Base-by-base conservation (phyloP, 257 asterid genomes). In the Voacanga thouarsii region DNA sequence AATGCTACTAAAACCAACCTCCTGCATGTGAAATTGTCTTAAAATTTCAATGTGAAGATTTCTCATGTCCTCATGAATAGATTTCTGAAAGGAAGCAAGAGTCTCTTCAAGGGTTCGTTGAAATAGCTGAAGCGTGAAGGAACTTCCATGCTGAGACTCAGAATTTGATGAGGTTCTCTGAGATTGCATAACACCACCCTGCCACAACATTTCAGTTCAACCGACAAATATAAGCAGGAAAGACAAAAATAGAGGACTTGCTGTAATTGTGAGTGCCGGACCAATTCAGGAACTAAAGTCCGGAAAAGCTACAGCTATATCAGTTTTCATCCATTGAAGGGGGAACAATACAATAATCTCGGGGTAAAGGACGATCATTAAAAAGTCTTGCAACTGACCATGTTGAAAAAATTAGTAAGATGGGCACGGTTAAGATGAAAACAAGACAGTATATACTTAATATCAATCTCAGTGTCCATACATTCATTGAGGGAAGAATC, bases 61-160 rank as follows among this genome's bases (percentile, higher is more conserved):
- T 44, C 97, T 91, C 92, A 90, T 89, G 75, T 92, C 97, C 79
- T 90, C 97, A n/a, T 92, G 99, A 82, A 93, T 88, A 77, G 97
- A 89, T 79, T 89, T 89, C 85, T 92, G 97, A 86, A 92, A 88
- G 55, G 96, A 89, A 72, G 86, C 83, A 69, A 96, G 97, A 44
- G 92, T 90, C 86, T 96, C 98, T 73, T 96, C 97, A 75, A 93
- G 98, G 0, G 94, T 86, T 43, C 91, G 95, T 89, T 96, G 98
- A 82, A 93, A 93, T 70, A 93, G 94, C 89, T 96, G 99, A 77
- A 93, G 96, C 1, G 96, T 88, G 77, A 96, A 96, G 30, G 96
- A 92, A 84, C 81, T 85, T 80, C 97, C 96, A 79, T 83, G 94
- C 91, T 89, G 94, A 51, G 80, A 60, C 69, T 95, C 97, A 2